Percentiles rank a stretch among this genome's conserved stretches.
Conservation (phyloP, 768 basidiomycete genomes). For the Termitomyces sp. region DNA sequence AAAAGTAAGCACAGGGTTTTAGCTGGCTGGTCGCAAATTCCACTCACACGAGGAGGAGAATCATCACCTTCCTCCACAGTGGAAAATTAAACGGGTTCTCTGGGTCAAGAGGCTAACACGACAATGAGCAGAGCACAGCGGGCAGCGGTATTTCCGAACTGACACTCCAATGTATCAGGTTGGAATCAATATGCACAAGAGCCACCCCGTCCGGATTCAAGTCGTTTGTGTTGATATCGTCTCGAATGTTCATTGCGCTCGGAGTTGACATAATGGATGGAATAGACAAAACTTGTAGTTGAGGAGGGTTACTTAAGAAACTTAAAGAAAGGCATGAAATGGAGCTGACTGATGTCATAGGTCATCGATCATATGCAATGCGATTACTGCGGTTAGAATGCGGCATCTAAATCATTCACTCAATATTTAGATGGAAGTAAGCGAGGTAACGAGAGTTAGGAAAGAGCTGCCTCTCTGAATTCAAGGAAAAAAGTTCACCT, state of each 20-base stretch:
- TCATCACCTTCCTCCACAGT: conserved; percentile 15
- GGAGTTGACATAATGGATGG: neutral
- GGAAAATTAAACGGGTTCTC: conserved; percentile 20
- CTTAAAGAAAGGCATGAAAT: neutral
- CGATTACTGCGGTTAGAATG: neutral
- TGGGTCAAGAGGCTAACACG: conserved; percentile 14
- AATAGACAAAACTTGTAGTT: neutral
- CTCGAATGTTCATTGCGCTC: neutral
- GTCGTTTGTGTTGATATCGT: neutral
- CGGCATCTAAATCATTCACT: neutral
- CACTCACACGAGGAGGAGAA: conserved; percentile 14
- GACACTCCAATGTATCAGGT: conserved; percentile 17
- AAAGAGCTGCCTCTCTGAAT: neutral
- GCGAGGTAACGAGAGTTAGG: neutral
- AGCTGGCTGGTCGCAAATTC: neutral
- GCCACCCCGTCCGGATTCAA: neutral
- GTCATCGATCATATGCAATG: neutral
- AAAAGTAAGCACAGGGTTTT: neutral
- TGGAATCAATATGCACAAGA: conserved; percentile 3
- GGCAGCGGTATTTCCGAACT: neutral
- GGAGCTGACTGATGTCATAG: neutral
- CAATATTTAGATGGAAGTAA: neutral
- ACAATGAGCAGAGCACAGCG: neutral
- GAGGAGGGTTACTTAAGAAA: neutral
- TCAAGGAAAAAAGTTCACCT: neutral